Evolutionary conservation across 441 rosid species (phyloP), one percentile per base, ranked within the genome.

Genomic region (Pelargonium myrrhifolium): DNA sequence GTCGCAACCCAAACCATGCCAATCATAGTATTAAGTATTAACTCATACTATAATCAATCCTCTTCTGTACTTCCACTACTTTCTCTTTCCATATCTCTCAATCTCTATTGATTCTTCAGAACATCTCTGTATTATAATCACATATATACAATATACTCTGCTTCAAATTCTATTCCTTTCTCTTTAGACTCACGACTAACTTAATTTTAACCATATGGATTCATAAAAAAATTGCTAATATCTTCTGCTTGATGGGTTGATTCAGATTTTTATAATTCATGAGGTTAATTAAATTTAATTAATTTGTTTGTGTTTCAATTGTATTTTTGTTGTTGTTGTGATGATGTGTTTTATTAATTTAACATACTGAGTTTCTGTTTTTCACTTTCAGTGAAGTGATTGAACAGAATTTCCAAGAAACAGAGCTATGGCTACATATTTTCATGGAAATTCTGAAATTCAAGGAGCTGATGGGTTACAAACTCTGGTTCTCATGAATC

Each of bases 401-500:
- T 31, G 37, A 31, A 14, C 6, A 14, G 55, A 47, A 12, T 47
- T 47, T 49, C 6, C 56, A 14, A 47, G 53, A 47, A 49, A 49
- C 56, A 12, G 56, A 49, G 56, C 62, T 75, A 93, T 93, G 98
- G 96, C 97, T 74, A 79, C 92, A 15, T 93, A 86, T 84, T 93
- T 79, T 74, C 89, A 87, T 75, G 95, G 92, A 51, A 86, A 88
- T 73, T 87, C 93, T 0, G 96, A 92, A 31, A 78, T 87, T 53
- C 91, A 89, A 43, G 83, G 83, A 22, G 64, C 75, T 6, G 95
- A 89, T 69, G 97, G 92, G 12, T 80, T 93, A 6, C 98, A 93
- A 68, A 93, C 98, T 74, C 93, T 93, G 45, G 83, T 90, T 18
- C 90, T 93, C 69, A 93, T 93, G 97, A 93, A 93, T 84, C 97